A percentile compares a stretch with the other conserved stretches of the same genome.
Conservation (phyloP, 768 basidiomycete genomes). For the Steccherinum ochraceum region DNA sequence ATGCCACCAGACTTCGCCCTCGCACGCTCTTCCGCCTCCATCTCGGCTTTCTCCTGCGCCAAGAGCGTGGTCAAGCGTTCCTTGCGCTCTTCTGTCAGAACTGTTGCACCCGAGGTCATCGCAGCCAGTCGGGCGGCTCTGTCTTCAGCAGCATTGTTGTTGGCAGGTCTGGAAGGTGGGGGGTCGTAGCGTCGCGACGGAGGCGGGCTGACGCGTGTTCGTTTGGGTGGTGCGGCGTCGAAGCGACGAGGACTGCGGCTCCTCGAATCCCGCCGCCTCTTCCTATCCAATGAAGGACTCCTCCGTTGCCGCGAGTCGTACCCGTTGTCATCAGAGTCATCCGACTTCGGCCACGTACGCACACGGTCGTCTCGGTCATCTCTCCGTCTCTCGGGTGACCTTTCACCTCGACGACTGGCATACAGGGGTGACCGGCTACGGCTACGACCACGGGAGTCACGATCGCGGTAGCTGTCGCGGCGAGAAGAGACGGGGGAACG, state of each 20-base stretch:
- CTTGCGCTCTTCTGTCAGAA: conserved; percentile 62
- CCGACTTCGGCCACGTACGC: conserved; percentile 42
- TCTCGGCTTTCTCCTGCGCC: conserved; percentile 72
- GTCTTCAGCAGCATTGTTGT: conserved; percentile 31
- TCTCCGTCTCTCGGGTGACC: conserved; percentile 1
- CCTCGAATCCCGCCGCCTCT: conserved; percentile 30
- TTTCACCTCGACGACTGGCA: conserved; percentile 22
- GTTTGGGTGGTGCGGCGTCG: conserved; percentile 35
- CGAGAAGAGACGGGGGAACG: conserved; percentile 42
- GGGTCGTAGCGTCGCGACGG: conserved; percentile 25
- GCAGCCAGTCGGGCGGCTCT: conserved; percentile 86
- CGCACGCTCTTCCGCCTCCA: conserved; percentile 63
- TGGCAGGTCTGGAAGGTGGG: conserved; percentile 11
- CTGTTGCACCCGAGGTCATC: conserved; percentile 74
- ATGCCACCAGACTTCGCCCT: conserved; percentile 70
- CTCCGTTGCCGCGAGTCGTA: conserved; percentile 21
- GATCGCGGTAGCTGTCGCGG: conserved; percentile 17
- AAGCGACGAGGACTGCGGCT: conserved; percentile 28
- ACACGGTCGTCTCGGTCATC: conserved; percentile 21
- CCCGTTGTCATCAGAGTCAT: conserved; percentile 43
- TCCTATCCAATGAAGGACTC: conserved; percentile 28
- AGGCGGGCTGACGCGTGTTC: conserved; percentile 41
- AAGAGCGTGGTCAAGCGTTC: conserved; percentile 62
- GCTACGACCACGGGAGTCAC: conserved; percentile 13
- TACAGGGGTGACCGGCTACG: conserved; percentile 31